Evolutionary conservation across 202 grass and related monocot genomes (phyloP), one percentile per base, ranked within the genome.

Genomic region (Panicum virgatum): DNA sequence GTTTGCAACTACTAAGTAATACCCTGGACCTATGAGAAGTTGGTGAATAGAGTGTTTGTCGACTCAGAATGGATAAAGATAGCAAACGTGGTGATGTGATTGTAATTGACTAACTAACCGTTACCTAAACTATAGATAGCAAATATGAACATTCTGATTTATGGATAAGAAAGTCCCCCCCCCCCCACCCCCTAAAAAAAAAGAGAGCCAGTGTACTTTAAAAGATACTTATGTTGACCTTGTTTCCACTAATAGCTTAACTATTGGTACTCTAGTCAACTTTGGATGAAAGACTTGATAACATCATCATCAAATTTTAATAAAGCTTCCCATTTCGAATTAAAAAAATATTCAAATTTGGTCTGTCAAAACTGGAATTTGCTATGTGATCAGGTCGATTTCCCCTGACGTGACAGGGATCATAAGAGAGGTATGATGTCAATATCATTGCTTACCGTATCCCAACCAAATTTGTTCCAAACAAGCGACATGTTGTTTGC

Each of bases 401-500:
- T 47, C 29, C 20, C 29, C 20, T 25, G 32, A 38, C 2, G 19
- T 27, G 26, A 32, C 52, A 84, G 6, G 51, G 42, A 50, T 62
- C 12, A 27, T 15, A 25, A 61, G 4, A 46, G 20, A 38, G 12
- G 43, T 15, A 84, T 2, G 61, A 20, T 62, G 40, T 30, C 14
- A 23, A 20, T 62, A 48, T 30, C 14, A 23, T 47, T 69, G 13
- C 32, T 78, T 56, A 93, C 94, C 82, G 82, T 89, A 84, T 97
- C 94, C 94, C 94, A 97, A 2, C 94, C 94, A 69, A 86, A 97
- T 69, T 88, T 51, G 80, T 97, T 97, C 94, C 84, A 97, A 39
- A 47, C 78, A 77, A 97, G 94, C 2, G 94, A 91, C 89, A 97
- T 86, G 67, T 97, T 90, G 58, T 94, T 85, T 30, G 86, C 63